phyloP scores from a whole-genome alignment of 805 yeast species.

The Maudiozyma saulgeensis region DNA sequence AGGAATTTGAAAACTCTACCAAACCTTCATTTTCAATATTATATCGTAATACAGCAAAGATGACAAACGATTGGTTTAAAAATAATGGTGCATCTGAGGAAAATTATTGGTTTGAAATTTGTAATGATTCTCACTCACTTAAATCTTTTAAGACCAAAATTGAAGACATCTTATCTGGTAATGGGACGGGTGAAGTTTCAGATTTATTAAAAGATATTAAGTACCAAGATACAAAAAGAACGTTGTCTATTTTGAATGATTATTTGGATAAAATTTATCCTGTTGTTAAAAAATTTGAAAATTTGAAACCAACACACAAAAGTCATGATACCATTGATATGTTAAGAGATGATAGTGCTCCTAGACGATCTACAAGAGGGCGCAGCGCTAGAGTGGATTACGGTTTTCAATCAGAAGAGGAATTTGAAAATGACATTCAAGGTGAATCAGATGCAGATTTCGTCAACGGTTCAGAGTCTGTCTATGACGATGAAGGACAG shows the following conservation, averaged over 20 bases:
- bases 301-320: slow-evolving; percentile 27
- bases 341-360: slow-evolving; percentile 3
- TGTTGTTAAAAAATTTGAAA: slow-evolving; percentile 55
- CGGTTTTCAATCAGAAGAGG: slow-evolving; percentile 3
- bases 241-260: slow-evolving; percentile 13
- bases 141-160: slow-evolving; percentile 16
- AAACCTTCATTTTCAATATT: slow-evolving; percentile 20
- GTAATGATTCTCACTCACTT: slow-evolving; percentile 18
- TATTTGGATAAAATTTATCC: slow-evolving; percentile 14
- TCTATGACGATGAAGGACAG: not conserved
- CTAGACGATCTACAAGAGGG: slow-evolving; percentile 9
- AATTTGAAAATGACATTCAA: slow-evolving; percentile 4
- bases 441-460: not conserved
- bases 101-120: slow-evolving; percentile 26
- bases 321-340: not conserved
- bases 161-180: slow-evolving; percentile 5
- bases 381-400: slow-evolving; percentile 2
- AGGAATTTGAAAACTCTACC: slow-evolving; percentile 15
- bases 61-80: slow-evolving; percentile 13
- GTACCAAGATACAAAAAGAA: slow-evolving; percentile 17
- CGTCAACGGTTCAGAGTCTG: not conserved
- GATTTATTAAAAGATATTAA: slow-evolving; percentile 16
- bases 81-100: slow-evolving; percentile 4
- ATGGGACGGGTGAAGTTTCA: not conserved
- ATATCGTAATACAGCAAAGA: slow-evolving; percentile 20